Percentiles rank a stretch among this genome's conserved stretches.
Conservation (phyloP, 2,329 filamentous ascomycete genomes). For the Venturia pyrina region DNA sequence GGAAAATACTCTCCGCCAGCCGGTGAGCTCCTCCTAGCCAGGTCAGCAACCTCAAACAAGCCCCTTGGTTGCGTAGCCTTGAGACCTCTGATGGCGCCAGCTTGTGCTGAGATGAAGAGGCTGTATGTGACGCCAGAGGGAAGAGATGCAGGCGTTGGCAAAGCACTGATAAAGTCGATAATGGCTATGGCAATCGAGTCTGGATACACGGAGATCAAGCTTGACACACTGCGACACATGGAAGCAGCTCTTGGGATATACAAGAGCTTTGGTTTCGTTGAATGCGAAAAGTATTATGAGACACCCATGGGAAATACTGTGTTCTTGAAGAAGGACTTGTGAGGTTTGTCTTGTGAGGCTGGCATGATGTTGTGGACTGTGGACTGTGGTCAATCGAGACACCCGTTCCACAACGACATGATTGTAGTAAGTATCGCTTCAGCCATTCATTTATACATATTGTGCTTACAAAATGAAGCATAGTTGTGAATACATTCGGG, state of each 20-base stretch:
- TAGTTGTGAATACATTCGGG: background rate
- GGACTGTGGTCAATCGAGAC: background rate
- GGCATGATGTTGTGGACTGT: too few species aligned
- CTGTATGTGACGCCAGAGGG: slow-evolving; percentile 41
- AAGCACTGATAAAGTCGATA: slow-evolving; percentile 34
- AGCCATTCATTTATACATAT: background rate
- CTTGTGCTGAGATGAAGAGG: slow-evolving; percentile 44
- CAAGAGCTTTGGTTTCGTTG: slow-evolving; percentile 39
- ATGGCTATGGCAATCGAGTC: slow-evolving; percentile 35
- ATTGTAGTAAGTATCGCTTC: background rate
- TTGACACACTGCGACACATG: slow-evolving; percentile 49
- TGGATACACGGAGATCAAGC: slow-evolving; percentile 42
- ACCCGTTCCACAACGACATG: background rate
- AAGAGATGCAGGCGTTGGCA: slow-evolving; percentile 41
- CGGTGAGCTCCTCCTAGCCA: slow-evolving; percentile 42
- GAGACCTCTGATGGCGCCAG: slow-evolving; percentile 26
- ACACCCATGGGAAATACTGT: slow-evolving; percentile 44
- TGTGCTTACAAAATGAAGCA: background rate
- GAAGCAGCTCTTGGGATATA: slow-evolving; percentile 40
- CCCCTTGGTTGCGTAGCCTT: slow-evolving; percentile 43
- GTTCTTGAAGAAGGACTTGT: slow-evolving; percentile 30
- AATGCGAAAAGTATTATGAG: slow-evolving; percentile 45
- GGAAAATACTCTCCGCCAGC: slow-evolving; percentile 41
- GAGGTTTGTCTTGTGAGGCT: background rate
- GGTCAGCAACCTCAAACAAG: slow-evolving; percentile 17